Evolutionary conservation across 202 grass and related monocot genomes (phyloP), one percentile per base, ranked within the genome.

Genomic region (Schoenoplectus triqueter): DNA sequence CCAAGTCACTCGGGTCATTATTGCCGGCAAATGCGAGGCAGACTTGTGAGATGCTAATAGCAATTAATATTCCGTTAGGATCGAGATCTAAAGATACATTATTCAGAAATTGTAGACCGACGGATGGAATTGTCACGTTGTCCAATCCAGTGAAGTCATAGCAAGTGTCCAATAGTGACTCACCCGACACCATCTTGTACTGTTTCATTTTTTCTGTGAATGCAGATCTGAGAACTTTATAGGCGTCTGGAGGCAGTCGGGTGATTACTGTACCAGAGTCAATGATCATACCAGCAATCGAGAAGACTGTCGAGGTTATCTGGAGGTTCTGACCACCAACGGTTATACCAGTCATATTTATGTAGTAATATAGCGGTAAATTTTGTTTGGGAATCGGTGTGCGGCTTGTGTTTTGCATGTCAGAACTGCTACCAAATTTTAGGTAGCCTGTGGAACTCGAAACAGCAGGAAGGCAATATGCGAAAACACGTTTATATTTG

Each of bases 211-310:
- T 62, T 62, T 7, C 0, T 44, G 82, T 85, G 74, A 97, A 97
- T 83, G 90, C 86, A 5, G 84, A n/a, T 19, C 82, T 79, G 66
- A 97, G 90, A 69, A 87, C 84, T 10, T 65, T 19, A 89, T 97
- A 97, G 18, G 92, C 95, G 1, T 76, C 56, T 0, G 92, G 85
- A 3, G 90, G 92, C 22, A 97, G 86, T 4, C 95, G 87, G 56
- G 95, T 97, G 20, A 97, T 41, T n/a, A 89, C 73, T 7, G 94
- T 97, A 21, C 94, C 94, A 5, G 94, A 91, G 84, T 97, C 94
- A 2, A 97, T 88, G 42, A 97, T 90, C 46, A 81, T 85, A 20
- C 90, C 92, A 0, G 81, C 90, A 2, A 19, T 13, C 0, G 90
- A 56, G 84, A 97, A 90, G 77, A 80, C 92, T 4, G 89, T 79